Conservation (phyloP, 768 basidiomycete species). For the Collybia mongolica region DNA sequence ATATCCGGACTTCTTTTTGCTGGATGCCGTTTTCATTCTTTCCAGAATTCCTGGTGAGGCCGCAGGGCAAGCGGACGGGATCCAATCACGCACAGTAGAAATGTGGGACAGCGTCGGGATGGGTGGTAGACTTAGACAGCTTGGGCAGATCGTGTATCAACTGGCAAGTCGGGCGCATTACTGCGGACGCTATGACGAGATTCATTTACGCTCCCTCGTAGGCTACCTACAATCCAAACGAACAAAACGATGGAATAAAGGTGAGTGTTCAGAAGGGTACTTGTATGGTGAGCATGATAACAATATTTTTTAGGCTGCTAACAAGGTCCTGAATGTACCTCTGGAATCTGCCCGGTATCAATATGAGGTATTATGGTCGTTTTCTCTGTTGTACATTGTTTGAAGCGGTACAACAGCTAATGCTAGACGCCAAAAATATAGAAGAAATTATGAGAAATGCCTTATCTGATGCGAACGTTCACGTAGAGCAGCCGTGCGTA, state of each 20-base stretch:
- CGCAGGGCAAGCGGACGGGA: constrained; percentile 1
- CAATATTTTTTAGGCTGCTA: background rate
- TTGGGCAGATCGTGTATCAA: background rate
- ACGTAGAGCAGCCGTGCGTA: no score
- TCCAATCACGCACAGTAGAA: constrained; percentile 1
- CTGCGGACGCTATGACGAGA: no score
- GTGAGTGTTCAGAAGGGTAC: background rate
- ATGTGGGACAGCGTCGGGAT: constrained; percentile 5
- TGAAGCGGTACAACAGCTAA: background rate
- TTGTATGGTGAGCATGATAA: background rate
- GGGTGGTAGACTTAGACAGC: background rate
- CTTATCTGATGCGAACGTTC: no score
- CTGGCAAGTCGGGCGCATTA: background rate
- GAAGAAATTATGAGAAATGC: background rate
- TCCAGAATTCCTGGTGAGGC: background rate
- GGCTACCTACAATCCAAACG: constrained; percentile 2
- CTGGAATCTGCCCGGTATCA: constrained; percentile 2
- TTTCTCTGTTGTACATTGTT: background rate
- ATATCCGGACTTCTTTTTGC: no score
- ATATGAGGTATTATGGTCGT: background rate
- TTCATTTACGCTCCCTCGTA: background rate
- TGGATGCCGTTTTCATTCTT: background rate
- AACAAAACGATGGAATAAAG: background rate
- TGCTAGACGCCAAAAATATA: background rate
- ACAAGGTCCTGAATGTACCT: background rate